Conservation (phyloP, 768 basidiomycete genomes). For the Suillus alpinus region DNA sequence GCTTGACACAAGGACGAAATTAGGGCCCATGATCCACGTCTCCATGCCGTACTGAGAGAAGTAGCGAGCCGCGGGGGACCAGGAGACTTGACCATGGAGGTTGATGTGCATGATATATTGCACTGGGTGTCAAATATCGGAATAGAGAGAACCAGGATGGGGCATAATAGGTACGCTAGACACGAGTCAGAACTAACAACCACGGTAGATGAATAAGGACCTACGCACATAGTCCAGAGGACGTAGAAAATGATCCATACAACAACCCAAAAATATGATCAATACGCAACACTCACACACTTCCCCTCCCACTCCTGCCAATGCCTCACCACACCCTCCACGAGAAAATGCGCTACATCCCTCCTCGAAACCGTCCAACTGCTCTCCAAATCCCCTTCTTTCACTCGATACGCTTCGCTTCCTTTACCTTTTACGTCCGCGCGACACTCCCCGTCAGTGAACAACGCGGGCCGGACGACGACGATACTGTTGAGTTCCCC, state of each 20-base stretch:
- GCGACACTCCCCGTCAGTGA: conserved; percentile 55
- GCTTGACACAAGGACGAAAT: too few relatives aligned
- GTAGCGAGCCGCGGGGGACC: too few relatives aligned
- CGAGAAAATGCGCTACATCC: conserved; percentile 67
- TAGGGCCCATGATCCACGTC: too few relatives aligned
- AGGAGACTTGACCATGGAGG: too few relatives aligned
- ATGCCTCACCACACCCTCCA: conserved; percentile 39
- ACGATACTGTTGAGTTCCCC: conserved; percentile 43
- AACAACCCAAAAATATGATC: background rate
- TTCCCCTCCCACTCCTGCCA: conserved; percentile 58
- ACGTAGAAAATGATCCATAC: background rate
- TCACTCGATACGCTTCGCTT: conserved; percentile 38
- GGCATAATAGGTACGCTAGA: too few relatives aligned
- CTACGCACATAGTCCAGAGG: background rate
- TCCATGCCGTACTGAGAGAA: too few relatives aligned
- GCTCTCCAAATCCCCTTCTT: conserved; percentile 36
- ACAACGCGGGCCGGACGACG: conserved; percentile 54
- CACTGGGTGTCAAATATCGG: too few relatives aligned
- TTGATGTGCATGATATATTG: too few relatives aligned
- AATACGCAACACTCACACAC: conserved; percentile 50
- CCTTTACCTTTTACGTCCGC: conserved; percentile 21
- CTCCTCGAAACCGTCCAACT: conserved; percentile 56
- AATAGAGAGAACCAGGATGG: too few relatives aligned
- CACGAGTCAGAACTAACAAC: too few relatives aligned
- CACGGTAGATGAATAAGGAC: too few relatives aligned